Evolutionary conservation across 805 yeast genomes (phyloP).

Genomic region (Naumovozyma baii): DNA sequence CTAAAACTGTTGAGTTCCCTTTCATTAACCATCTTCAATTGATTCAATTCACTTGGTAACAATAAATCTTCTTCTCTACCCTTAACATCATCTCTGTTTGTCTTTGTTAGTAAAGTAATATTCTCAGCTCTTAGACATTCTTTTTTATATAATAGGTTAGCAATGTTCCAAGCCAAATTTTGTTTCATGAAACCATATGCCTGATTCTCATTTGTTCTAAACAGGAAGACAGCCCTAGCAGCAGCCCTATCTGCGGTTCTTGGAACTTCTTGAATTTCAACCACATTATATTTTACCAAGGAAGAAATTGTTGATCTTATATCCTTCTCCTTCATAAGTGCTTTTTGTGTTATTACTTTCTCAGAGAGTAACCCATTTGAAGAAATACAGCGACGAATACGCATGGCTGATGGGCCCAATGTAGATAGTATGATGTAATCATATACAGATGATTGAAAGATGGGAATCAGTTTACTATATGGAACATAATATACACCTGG

Average conservation of each 20-base stretch:
- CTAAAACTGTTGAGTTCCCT: constrained; percentile 47
- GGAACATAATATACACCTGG: constrained; percentile 57
- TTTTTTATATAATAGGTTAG: constrained; percentile 42
- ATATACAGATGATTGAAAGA: constrained; percentile 40
- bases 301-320: constrained; percentile 63
- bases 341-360: constrained; percentile 64
- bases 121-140: constrained; percentile 49
- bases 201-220: constrained; percentile 54
- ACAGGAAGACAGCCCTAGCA: constrained; percentile 73
- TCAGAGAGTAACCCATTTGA: constrained; percentile 70
- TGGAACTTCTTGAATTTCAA: constrained; percentile 91
- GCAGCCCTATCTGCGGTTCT: constrained; percentile 88
- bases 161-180: constrained; percentile 39
- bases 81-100: constrained; percentile 82
- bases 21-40: constrained; percentile 50
- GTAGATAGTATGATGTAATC: constrained; percentile 52
- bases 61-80: constrained; percentile 70
- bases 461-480: constrained; percentile 39
- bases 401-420: constrained; percentile 55
- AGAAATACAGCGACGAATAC: constrained; percentile 71
- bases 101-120: constrained; percentile 61
- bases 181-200: constrained; percentile 40
- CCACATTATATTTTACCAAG: constrained; percentile 56
- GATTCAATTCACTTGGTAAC: constrained; percentile 64
- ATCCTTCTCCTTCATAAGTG: constrained; percentile 66